phyloP scores from a whole-genome alignment of 352 stramenopile genomes.

The Phytopythium chamaehyphon region DNA sequence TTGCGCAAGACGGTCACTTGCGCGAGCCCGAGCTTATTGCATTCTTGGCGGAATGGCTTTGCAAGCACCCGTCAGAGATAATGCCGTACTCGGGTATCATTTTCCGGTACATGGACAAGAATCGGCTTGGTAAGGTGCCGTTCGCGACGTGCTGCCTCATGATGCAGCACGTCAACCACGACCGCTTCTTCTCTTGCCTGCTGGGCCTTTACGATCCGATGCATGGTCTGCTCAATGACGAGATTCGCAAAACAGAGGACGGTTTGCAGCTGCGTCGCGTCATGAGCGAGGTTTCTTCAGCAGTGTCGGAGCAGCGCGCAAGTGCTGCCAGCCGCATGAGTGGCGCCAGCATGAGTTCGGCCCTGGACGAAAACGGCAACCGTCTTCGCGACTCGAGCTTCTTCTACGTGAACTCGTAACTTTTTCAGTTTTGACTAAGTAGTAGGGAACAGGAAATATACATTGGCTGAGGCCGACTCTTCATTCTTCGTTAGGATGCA shows the following conservation, averaged over 20 bases:
- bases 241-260: constrained; percentile 61
- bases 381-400: constrained; percentile 70
- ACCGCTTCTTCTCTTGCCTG: constrained; percentile 85
- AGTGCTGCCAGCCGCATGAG: constrained; percentile 32
- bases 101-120: constrained; percentile 89
- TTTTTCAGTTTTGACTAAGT: background rate
- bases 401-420: constrained; percentile 49
- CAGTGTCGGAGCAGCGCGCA: constrained; percentile 47
- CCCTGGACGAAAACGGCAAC: constrained; percentile 23
- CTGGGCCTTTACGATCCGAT: constrained; percentile 79
- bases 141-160: constrained; percentile 85
- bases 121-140: constrained; percentile 65
- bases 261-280: constrained; percentile 64
- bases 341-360: constrained; percentile 29
- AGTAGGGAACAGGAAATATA: background rate
- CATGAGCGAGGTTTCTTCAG: constrained; percentile 70
- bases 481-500: too few species aligned
- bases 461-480: too few species aligned
- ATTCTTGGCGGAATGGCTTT: constrained; percentile 81
- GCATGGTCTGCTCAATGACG: constrained; percentile 69
- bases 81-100: constrained; percentile 77
- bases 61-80: constrained; percentile 76
- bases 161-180: constrained; percentile 86
- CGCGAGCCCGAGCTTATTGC: constrained; percentile 62
- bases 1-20: constrained; percentile 59